A percentile compares a stretch with the other conserved stretches of the same genome.
Evolutionary conservation across 2,329 filamentous ascomycete genomes (phyloP).

Genomic region (Cercospora zeae-maydis): DNA sequence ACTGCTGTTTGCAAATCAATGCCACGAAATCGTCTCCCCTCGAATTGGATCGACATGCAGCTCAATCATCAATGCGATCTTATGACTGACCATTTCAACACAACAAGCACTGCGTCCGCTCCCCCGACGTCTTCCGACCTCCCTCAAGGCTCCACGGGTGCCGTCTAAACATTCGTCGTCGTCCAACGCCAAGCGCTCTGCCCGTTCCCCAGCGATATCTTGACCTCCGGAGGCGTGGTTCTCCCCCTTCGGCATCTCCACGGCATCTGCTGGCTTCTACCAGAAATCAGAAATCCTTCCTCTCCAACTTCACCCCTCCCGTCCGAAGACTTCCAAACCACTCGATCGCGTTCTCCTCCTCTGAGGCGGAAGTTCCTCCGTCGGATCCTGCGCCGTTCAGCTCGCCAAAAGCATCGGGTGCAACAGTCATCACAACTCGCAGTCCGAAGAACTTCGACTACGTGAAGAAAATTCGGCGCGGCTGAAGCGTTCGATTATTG

Average conservation of each 20-base stretch:
- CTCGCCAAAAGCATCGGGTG: slow-evolving; percentile 49
- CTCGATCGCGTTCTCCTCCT: slow-evolving; percentile 43
- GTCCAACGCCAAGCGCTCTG: slow-evolving; percentile 35
- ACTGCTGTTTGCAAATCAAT: neutral
- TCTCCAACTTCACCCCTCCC: slow-evolving; percentile 30
- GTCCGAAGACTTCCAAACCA: slow-evolving; percentile 14
- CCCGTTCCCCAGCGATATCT: slow-evolving; percentile 40
- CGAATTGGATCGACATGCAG: neutral
- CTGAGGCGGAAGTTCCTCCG: slow-evolving; percentile 54
- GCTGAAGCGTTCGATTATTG: slow-evolving; percentile 49
- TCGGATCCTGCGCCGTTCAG: slow-evolving; percentile 51
- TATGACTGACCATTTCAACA: neutral
- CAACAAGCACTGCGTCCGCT: slow-evolving; percentile 20
- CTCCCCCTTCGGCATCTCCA: slow-evolving; percentile 44
- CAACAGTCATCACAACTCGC: slow-evolving; percentile 40
- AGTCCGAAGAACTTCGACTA: slow-evolving; percentile 41
- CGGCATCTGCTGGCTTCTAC: slow-evolving; percentile 38
- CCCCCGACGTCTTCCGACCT: slow-evolving; percentile 10
- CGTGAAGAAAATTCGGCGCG: slow-evolving; percentile 47
- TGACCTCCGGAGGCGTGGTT: slow-evolving; percentile 40
- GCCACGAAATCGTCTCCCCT: neutral
- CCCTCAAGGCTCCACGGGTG: slow-evolving; percentile 23
- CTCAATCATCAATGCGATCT: neutral
- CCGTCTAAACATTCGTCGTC: slow-evolving; percentile 36
- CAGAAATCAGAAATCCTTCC: slow-evolving; percentile 27